Base-by-base conservation (phyloP, 257 asterid species). In the Nicotiana noctiflora region DNA sequence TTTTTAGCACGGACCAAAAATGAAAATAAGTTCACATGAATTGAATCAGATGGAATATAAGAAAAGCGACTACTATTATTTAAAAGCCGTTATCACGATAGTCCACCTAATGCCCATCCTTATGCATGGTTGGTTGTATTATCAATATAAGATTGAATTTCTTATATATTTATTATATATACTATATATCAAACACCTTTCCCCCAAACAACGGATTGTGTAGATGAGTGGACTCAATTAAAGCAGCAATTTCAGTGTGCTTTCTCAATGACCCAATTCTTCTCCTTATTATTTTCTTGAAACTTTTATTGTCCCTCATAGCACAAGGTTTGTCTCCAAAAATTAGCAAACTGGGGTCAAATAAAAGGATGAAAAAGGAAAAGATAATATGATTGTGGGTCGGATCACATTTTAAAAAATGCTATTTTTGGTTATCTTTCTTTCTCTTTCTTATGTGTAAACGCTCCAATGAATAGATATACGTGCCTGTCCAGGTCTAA, bases 181-280 rank as follows among this genome's bases (percentile, higher is more conserved):
- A 27, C 29, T 27, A 34, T n/a, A 44, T 21, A 11, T 37, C 59
- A 37, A 5, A 17, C 6, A 40, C 5, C 6, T 40, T 68, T 37
- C 2, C 77, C 77, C 8, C 12, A 44, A 70, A 40, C 34, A 70
- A 70, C 34, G 77, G 21, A 4, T 40, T 70, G 77, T 34, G 10
- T 66, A 66, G 32, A 32, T 66, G 17, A 21, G 34, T 44, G 34
- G 57, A 37, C n/a, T 68, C 13, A 44, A 13, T 70, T 19, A 70
- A 70, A 44, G 59, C 77, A 62, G 66, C 83, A 83, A 82, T 82
- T 86, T 82, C 82, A 44, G 70, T 27, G 88, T 57, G 60, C 68
- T 89, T 86, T 86, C 83, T 81, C 55, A 51, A 19, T 77, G 82
- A 77, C 72, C 84, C 86, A 81, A 52, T 82, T 12, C 31, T 2